Percentiles rank a stretch among this genome's conserved stretches.
phyloP scores from a whole-genome alignment of 192 early-diverging fungal species.

The Glomus cerebriforme region DNA sequence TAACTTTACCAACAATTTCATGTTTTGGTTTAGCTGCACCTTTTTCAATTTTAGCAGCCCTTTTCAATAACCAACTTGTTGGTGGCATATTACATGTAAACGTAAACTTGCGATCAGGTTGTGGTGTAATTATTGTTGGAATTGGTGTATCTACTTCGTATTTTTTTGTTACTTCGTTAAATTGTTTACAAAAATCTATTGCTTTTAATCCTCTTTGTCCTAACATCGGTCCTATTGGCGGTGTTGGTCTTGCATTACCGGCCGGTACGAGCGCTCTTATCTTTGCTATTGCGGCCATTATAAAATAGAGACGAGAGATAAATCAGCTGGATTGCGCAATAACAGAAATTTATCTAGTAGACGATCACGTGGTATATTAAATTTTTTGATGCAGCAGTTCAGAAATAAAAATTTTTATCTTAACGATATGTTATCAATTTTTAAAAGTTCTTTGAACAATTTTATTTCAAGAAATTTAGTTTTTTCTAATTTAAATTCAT shows the following conservation, averaged over 20 bases:
- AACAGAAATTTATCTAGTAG: no score
- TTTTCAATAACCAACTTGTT: constrained; percentile 84
- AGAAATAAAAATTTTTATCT: no score
- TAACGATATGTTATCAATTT: no score
- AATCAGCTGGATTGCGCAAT: no score
- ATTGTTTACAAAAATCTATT: constrained; percentile 98
- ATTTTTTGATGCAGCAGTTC: no score
- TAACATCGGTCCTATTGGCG: constrained; percentile 92
- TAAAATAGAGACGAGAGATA: no score
- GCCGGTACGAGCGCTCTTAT: constrained; percentile 48
- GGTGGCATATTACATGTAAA: constrained; percentile 87
- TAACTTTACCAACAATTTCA: constrained; percentile 76
- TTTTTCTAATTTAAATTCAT: not conserved
- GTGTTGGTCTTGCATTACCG: constrained; percentile 92
- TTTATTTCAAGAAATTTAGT: no score
- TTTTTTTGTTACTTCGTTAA: constrained; percentile 95
- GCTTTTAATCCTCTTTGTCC: constrained; percentile 96
- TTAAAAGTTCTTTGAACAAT: no score
- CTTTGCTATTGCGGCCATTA: not conserved
- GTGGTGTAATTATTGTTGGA: constrained; percentile 80
- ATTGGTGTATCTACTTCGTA: constrained; percentile 79
- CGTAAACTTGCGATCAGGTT: constrained; percentile 89
- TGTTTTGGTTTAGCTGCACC: constrained; percentile 79
- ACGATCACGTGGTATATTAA: no score
- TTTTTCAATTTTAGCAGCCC: constrained; percentile 86